Conservation (phyloP, 192 early-diverging fungal species). For the Chytriomyces confervae region DNA sequence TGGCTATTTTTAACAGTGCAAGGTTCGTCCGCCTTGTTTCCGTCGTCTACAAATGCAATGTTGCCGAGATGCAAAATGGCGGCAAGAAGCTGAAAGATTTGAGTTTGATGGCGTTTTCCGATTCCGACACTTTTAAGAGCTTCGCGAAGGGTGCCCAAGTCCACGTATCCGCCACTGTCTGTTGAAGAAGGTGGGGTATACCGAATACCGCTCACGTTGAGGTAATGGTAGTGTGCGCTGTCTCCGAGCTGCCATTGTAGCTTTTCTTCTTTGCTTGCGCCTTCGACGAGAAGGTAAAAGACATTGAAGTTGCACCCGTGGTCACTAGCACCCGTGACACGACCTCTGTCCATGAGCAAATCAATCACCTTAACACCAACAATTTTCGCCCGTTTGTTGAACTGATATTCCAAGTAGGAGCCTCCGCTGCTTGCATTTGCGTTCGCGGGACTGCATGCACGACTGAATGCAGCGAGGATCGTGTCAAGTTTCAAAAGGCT, state of each 20-base stretch:
- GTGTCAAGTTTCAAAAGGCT: conserved; percentile 72
- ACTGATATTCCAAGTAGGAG: conserved; percentile 87
- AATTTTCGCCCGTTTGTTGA: conserved; percentile 80
- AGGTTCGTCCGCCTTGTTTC: conserved; percentile 68
- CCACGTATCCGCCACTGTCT: neutral
- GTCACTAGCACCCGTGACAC: conserved; percentile 62
- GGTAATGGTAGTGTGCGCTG: conserved; percentile 62
- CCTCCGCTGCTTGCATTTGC: conserved; percentile 71
- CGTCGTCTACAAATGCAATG: conserved; percentile 75
- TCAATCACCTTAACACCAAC: conserved; percentile 79
- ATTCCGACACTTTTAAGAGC: conserved; percentile 55
- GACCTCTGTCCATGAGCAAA: conserved; percentile 86
- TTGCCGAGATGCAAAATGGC: conserved; percentile 94
- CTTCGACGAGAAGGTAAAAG: conserved; percentile 85
- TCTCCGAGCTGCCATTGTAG: conserved; percentile 69
- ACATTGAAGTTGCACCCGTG: conserved; percentile 92
- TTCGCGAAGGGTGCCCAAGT: conserved; percentile 43
- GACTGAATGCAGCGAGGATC: conserved; percentile 78
- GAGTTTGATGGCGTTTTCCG: conserved; percentile 67
- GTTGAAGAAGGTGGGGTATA: neutral
- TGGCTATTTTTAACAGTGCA: conserved; percentile 77
- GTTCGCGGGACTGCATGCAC: conserved; percentile 69
- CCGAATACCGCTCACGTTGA: conserved; percentile 39
- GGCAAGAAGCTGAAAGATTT: conserved; percentile 81
- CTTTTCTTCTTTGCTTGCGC: conserved; percentile 77